Conservation (phyloP, 2,329 filamentous ascomycete genomes). For the Leptographium flavum region DNA sequence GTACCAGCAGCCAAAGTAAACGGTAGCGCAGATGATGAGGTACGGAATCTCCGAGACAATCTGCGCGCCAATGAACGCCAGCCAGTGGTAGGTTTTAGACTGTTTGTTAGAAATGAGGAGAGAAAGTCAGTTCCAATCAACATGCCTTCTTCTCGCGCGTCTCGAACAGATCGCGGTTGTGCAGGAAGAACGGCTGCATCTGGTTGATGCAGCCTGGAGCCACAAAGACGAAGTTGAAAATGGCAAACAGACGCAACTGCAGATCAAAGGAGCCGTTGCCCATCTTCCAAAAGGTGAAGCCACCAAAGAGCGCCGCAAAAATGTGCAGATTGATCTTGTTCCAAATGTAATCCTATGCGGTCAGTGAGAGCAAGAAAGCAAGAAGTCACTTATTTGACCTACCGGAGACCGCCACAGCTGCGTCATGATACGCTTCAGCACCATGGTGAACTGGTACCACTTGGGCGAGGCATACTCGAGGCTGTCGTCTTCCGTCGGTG, state of each 20-base stretch:
- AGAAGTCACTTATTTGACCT: background rate
- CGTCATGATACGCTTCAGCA: constrained; percentile 21
- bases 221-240: constrained; percentile 57
- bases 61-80: constrained; percentile 51
- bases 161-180: constrained; percentile 54
- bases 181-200: constrained; percentile 58
- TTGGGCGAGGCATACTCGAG: constrained; percentile 62
- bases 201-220: constrained; percentile 52
- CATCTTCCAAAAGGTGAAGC: constrained; percentile 48
- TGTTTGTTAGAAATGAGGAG: background rate
- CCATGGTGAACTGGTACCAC: constrained; percentile 41
- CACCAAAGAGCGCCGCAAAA: constrained; percentile 43
- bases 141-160: constrained; percentile 48
- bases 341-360: constrained; percentile 47
- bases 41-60: constrained; percentile 56
- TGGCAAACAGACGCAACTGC: constrained; percentile 57
- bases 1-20: constrained; percentile 40
- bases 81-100: constrained; percentile 56
- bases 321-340: constrained; percentile 46
- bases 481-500: constrained; percentile 15
- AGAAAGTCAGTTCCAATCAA: too few relatives aligned
- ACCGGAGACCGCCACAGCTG: constrained; percentile 7
- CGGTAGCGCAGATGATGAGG: constrained; percentile 38
- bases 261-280: constrained; percentile 44
- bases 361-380: background rate